Base-by-base conservation (phyloP, 352 stramenopile species). In the Globisporangium paddicum region DNA sequence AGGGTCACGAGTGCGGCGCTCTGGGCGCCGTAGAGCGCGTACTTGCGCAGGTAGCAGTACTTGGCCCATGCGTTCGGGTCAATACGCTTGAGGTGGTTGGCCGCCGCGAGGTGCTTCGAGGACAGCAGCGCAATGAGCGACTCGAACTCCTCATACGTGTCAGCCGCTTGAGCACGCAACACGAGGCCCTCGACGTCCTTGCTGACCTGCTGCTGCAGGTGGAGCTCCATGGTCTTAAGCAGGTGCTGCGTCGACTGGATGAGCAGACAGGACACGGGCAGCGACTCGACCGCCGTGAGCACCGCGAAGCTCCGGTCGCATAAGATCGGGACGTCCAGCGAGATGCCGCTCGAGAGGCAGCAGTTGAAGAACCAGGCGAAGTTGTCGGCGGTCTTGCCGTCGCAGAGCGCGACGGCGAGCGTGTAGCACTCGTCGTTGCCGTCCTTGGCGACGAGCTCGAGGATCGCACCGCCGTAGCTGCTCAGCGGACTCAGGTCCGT, bases 291-390 rank as follows among this genome's bases (percentile, higher is more conserved):
- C 34, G 69, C 69, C 11, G 50, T 55, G 3, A 75, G 44, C 8
- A 79, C 23, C 18, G 59, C 50, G 37, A 58, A 23, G 3, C 59
- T 66, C 32, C 69, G 69, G 35, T 81, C 52, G 58, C 69, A 81
- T n/a, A 78, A 67, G 55, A 78, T 72, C 34, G 72, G 69, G 21
- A 77, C 67, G 38, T 78, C 64, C 13, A 78, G 52, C 6, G 62
- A 68, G 13, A 78, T 53, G 0, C 69, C 69, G 26, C 64, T 69
- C 11, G 70, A 68, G 10, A 81, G 67, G 42, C 69, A 81, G 21
- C 60, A 61, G 48, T 71, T 66, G 47, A 81, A 76, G 63, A 81
- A 78, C 69, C 72, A 77, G 16, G 55, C 56, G 46, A 67, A 78
- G 52, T 73, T 77, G 14, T 78, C 65, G 21, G 64, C 47, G 0